Evolutionary conservation across 148 eudicot species (phyloP), one percentile per base, ranked within the genome.

Genomic region (Vaccinium myrtillus): DNA sequence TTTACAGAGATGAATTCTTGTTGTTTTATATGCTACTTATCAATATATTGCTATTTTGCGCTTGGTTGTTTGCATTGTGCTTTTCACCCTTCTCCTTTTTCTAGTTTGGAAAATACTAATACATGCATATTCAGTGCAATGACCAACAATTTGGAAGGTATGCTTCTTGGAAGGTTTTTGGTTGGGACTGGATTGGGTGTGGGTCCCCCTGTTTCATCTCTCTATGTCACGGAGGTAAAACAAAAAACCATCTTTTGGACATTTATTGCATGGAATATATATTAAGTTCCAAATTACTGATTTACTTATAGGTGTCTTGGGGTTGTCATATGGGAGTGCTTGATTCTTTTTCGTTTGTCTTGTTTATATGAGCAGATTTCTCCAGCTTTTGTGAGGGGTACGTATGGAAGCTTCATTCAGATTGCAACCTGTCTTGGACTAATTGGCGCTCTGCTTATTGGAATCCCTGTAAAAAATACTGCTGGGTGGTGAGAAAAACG

Each of bases 341-440:
- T 86, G 25, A 63, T 11, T 55, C 75, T 77, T 51, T 56, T 61
- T 7, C 11, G 78, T 48, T 84, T 81, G 65, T 2, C 83, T 49
- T 79, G 77, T 90, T n/a, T 81, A 16, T 39, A 7, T 18, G 84
- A 84, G n/a, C 82, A 97, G 99, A 87, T 97, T 83, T 97, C 99
- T 86, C 99, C 99, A 82, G 89, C 98, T 77, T 92, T 91, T 87
- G 93, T 97, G 75, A 91, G 99, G 90, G 99, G 99, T 82, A 97
- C 99, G 74, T 97, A 94, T 85, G 99, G 99, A 83, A 94, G 99
- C 91, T 94, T 97, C 84, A 93, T 97, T 82, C 99, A 97, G 74
- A 95, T 97, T 85, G 94, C 98, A 79, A 94, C 98, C 25, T 97
- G 99, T 83, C 91, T 93, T 87, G 98, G 98, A 81, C 77, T 97